Evolutionary conservation across 139 green algal genomes (phyloP).

Genomic region (Nannochloris sp.): DNA sequence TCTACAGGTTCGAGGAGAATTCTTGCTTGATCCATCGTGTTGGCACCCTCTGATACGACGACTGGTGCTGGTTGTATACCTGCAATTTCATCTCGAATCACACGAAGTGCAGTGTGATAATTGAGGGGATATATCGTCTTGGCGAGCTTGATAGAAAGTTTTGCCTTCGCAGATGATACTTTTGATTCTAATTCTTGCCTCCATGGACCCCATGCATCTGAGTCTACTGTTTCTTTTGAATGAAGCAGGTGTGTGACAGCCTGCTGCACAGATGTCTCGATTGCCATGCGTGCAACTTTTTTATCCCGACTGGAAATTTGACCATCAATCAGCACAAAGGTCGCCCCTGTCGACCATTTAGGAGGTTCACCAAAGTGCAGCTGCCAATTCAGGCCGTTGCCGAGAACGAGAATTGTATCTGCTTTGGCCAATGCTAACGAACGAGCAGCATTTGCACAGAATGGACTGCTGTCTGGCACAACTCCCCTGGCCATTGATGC

Average conservation of each 20-base stretch:
- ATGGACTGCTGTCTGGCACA: constrained; percentile 49
- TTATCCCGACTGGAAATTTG: constrained; percentile 32
- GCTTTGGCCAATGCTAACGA: constrained; percentile 47
- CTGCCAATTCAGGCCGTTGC: constrained; percentile 70
- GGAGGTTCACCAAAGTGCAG: constrained; percentile 71
- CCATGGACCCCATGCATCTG: not conserved
- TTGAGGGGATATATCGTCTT: constrained; percentile 40
- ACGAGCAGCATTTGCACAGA: constrained; percentile 50
- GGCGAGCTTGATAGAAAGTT: constrained; percentile 22
- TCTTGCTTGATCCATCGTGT: constrained; percentile 75
- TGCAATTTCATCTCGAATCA: constrained; percentile 41
- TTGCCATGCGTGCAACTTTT: constrained; percentile 35
- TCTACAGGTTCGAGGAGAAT: constrained; percentile 38
- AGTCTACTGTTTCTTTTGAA: constrained; percentile 11
- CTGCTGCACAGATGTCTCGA: constrained; percentile 28
- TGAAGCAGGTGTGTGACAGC: constrained; percentile 15
- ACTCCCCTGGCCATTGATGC: constrained; percentile 71
- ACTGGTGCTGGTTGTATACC: constrained; percentile 31
- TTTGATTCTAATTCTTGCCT: constrained; percentile 5
- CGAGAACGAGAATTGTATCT: constrained; percentile 65
- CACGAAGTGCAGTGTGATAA: constrained; percentile 44
- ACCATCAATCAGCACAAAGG: constrained; percentile 64
- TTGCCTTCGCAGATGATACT: constrained; percentile 23
- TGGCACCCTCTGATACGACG: constrained; percentile 62
- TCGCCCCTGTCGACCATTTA: constrained; percentile 40